Base-by-base conservation (phyloP, 2,329 filamentous ascomycete genomes). In the Stylonectria norvegica region DNA sequence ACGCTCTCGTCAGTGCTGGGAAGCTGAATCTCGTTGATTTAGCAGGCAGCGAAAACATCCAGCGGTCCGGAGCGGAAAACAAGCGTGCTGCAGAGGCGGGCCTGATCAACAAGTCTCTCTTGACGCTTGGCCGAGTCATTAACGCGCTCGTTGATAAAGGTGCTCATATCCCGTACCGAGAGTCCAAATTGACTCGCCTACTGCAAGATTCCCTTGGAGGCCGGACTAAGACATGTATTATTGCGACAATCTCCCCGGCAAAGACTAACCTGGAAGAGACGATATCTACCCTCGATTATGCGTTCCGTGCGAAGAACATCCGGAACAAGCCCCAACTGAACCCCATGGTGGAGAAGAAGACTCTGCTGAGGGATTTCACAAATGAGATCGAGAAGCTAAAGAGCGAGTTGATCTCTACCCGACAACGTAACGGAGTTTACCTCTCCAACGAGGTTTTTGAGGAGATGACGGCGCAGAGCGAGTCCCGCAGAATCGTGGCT, bases 291-390 rank as follows among this genome's bases (percentile, higher is more conserved):
- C 76, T 98, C 2, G 93, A 98, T 63, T 98, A 98, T 60, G 94
- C 93, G 9, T 97, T 97, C 68, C 81, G 93, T 33, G 93, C 93
- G 12, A 98, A 98, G 72, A 97, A 98, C 54, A 98, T 98, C 57
- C 86, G 88, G 35, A 98, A 98, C 66, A 96, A 96, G 66, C 94
- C 93, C 1, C 93, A 98, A 59, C 76, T 95, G 55, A 98, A 97
- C 65, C 86, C 89, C 34, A 79, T 88, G 59, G 81, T 97, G 49
- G 90, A 88, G 49, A 98, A 97, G 67, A 95, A 93, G 67, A 95
- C 89, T 3, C 67, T 98, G 10, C 75, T 98, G 9, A 84, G 79
- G 44, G 93, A 98, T 50, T 95, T 95, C 50, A 93, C 91, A 0
- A 72, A 76, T 17, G 93, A 98, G 60, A 96, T 98, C 36, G 89